These are phyloP conservation scores for Powellomyces hirtus DNA, from an alignment of 192 early-diverging fungal genomes.

Conservation along the genomic window DNA sequence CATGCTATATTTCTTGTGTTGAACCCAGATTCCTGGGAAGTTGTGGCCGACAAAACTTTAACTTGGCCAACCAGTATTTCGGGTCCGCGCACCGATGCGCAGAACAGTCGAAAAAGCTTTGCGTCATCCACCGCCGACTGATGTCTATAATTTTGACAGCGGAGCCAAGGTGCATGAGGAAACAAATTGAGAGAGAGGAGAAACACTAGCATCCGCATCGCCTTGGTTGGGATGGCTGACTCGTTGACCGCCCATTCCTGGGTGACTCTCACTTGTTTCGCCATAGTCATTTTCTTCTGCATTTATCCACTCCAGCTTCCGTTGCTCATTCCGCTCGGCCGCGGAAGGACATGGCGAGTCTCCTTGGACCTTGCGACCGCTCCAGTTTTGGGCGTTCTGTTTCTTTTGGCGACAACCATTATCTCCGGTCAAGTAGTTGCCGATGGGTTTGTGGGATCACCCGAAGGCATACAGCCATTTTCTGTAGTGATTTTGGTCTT, in stretches of 20 bases:
- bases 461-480: constrained; percentile 68
- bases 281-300: constrained; percentile 57
- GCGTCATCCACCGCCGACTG: no score
- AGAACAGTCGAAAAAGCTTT: no score
- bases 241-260: constrained; percentile 42
- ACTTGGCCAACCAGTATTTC: no score
- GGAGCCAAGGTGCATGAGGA: no score
- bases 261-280: constrained; percentile 60
- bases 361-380: constrained; percentile 65
- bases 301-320: constrained; percentile 52
- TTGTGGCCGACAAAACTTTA: no score
- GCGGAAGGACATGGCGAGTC: neutral
- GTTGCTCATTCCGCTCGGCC: constrained; percentile 30
- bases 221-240: no score
- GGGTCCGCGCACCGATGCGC: no score
- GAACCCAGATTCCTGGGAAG: no score
- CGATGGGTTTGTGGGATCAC: constrained; percentile 59
- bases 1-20: no score
- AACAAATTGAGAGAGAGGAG: no score
- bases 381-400: constrained; percentile 63
- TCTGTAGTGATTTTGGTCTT: constrained; percentile 80
- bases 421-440: constrained; percentile 51
- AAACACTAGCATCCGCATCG: no score
- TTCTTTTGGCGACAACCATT: constrained; percentile 61
- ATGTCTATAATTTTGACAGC: no score